Evolutionary conservation across 495 filamentous ascomycete species (phyloP).

Genomic region (Hypoxylon subgilvum): DNA sequence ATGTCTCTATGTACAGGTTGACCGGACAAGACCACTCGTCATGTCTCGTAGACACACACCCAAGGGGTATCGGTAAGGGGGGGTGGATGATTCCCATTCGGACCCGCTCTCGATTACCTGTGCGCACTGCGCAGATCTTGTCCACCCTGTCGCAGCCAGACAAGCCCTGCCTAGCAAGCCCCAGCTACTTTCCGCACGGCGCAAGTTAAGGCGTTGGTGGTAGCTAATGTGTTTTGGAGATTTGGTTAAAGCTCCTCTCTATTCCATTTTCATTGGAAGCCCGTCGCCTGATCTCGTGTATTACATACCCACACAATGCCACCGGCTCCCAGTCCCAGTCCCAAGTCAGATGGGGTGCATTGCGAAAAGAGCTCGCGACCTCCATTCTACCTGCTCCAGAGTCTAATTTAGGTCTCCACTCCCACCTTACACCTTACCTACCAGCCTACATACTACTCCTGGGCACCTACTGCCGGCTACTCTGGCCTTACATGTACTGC

Average conservation of each 20-base stretch:
- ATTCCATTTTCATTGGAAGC: constrained; percentile 33
- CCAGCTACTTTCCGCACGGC: constrained; percentile 37
- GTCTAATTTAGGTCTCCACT: constrained; percentile 41
- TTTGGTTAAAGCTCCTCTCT: constrained; percentile 29
- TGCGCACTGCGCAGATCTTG: constrained; percentile 37
- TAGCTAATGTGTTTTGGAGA: constrained; percentile 38
- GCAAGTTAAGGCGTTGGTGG: constrained; percentile 37
- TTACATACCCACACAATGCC: constrained; percentile 35
- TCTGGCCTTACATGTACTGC: constrained; percentile 24
- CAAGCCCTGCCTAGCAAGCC: constrained; percentile 37
- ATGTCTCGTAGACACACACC: constrained; percentile 30
- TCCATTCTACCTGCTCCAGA: constrained; percentile 28
- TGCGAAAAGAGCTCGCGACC: constrained; percentile 30
- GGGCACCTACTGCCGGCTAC: constrained; percentile 1
- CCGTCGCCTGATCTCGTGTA: constrained; percentile 34
- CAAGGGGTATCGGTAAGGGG: constrained; percentile 29
- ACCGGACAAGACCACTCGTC: constrained; percentile 18
- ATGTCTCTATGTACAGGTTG: no score
- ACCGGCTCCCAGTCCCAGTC: no score
- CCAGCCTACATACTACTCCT: neutral
- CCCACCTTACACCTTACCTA: constrained; percentile 18
- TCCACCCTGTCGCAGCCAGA: constrained; percentile 38
- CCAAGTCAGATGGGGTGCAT: constrained; percentile 23
- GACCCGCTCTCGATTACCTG: constrained; percentile 40
- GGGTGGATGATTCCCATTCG: no score